A percentile compares a stretch with the other conserved stretches of the same genome.
Evolutionary conservation across 2,329 filamentous ascomycete species (phyloP).

Genomic region (Saccharata proteae): DNA sequence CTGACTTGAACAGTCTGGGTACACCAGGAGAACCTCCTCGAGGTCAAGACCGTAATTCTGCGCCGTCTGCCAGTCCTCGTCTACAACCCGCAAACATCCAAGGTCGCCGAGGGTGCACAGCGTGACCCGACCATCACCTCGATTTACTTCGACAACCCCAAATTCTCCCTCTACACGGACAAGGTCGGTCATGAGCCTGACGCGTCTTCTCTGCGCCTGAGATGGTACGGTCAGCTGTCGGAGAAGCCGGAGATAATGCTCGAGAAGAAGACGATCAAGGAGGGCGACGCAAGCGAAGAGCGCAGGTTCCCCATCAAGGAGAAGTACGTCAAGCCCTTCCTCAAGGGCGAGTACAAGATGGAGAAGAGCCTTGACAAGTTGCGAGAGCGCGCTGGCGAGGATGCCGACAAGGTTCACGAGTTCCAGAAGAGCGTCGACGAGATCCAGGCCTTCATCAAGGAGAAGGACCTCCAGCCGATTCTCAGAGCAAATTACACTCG

Average conservation of each 20-base stretch:
- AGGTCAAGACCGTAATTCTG: constrained; percentile 92
- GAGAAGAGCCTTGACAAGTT: constrained; percentile 85
- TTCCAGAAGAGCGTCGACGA: constrained; percentile 62
- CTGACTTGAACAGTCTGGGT: constrained; percentile 63
- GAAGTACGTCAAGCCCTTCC: constrained; percentile 81
- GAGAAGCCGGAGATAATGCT: constrained; percentile 69
- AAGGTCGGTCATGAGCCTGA: constrained; percentile 69
- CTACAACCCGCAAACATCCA: constrained; percentile 79
- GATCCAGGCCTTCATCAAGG: constrained; percentile 69
- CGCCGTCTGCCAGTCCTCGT: constrained; percentile 82
- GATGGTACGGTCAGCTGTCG: constrained; percentile 82
- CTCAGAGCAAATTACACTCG: constrained; percentile 87
- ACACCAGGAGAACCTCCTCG: constrained; percentile 85
- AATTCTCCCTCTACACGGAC: constrained; percentile 73
- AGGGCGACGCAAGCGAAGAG: constrained; percentile 67
- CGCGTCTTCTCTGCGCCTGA: constrained; percentile 70
- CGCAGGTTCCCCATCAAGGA: constrained; percentile 77
- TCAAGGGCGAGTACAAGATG: constrained; percentile 79
- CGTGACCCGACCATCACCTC: constrained; percentile 84
- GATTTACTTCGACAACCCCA: constrained; percentile 84
- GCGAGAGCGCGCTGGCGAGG: constrained; percentile 58
- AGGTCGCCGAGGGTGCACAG: constrained; percentile 65
- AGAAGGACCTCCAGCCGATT: constrained; percentile 68
- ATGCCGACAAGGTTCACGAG: constrained; percentile 51
- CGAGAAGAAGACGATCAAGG: constrained; percentile 78